Evolutionary conservation across 2,329 filamentous ascomycete species (phyloP), one percentile per base, ranked within the genome.

Genomic region (Trichoderma citrinoviride): DNA sequence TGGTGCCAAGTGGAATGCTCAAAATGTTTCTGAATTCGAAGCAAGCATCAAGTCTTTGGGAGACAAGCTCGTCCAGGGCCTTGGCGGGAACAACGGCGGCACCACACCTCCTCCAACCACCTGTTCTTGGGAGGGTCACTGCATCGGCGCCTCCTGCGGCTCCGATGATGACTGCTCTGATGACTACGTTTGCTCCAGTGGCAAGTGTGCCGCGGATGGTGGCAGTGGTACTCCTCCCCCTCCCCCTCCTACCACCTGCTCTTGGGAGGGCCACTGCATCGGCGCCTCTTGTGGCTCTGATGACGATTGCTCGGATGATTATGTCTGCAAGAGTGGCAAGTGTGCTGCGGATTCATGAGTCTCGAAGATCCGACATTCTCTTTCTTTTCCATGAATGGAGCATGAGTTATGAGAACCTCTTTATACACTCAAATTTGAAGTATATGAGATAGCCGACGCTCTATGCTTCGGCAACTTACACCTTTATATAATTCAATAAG

Each of bases 1-100:
- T 2, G 78, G 77, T 27, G 84, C 84, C 0, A 74, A 80, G 23
- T 87, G 84, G 84, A 75, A 74, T 8, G 82, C 84, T 0, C 70
- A 69, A 3, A 77, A 72, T 55, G 79, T 74, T 10, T 72, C 73
- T 4, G 76, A 78, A 12, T 85, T 86, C 67, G 80, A 83, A 71
- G 73, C 67, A 14, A 84, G 81, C 66, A 79, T 85, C 58, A 73
- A 76, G 64, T 68, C 67, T 0, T 67, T 83, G 3, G 84, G 83
- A 0, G 77, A 85, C 67, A 73, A 70, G 65, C 73, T 86, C 46
- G 74, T 86, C n/a, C 29, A 40, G n/a, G 19, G 58, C 15, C 49
- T 71, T n/a, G 47, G 52, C 7, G 25, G n/a, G 17, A 21, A 37
- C 25, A 47, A 37, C 25, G 55, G 54, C 23, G 37, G 43, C 15